Conservation (phyloP, 441 rosid genomes). For the Eutrema salsugineum region DNA sequence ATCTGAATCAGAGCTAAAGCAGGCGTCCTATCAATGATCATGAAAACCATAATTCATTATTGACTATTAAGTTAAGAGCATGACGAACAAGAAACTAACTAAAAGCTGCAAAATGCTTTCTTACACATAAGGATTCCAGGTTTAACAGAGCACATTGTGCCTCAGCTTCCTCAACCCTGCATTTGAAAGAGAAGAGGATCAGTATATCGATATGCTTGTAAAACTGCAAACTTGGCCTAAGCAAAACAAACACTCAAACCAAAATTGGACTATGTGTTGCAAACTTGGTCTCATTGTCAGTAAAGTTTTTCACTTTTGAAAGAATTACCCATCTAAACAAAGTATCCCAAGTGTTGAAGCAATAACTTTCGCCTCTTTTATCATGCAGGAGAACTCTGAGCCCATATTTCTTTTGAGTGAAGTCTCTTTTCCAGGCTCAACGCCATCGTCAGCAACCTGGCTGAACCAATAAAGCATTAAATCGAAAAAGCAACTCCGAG, state of each 20-base stretch:
- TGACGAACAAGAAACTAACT: not conserved
- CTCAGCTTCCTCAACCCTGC: constrained; percentile 93
- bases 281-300: not conserved
- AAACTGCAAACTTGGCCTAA: not conserved
- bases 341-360: constrained; percentile 83
- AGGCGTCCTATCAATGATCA: constrained; percentile 65
- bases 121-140: constrained; percentile 82
- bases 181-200: not conserved
- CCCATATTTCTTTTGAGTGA: constrained; percentile 86
- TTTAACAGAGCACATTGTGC: constrained; percentile 88
- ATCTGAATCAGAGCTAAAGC: constrained; percentile 92
- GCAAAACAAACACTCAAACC: not conserved
- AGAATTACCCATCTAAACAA: constrained; percentile 80
- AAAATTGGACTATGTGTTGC: no score
- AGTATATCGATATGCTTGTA: not conserved
- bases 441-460: constrained; percentile 50
- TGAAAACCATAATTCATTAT: not conserved
- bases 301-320: not conserved
- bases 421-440: constrained; percentile 38
- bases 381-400: constrained; percentile 83
- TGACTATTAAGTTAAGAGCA: not conserved
- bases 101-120: constrained; percentile 24
- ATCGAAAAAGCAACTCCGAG: not conserved
- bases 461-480: constrained; percentile 24
- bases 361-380: constrained; percentile 75